Percentiles rank a stretch among this genome's conserved stretches.
These are phyloP conservation scores for Sporobolomyces phaffii DNA, from an alignment of 768 basidiomycete genomes.

Conservation along the genomic window DNA sequence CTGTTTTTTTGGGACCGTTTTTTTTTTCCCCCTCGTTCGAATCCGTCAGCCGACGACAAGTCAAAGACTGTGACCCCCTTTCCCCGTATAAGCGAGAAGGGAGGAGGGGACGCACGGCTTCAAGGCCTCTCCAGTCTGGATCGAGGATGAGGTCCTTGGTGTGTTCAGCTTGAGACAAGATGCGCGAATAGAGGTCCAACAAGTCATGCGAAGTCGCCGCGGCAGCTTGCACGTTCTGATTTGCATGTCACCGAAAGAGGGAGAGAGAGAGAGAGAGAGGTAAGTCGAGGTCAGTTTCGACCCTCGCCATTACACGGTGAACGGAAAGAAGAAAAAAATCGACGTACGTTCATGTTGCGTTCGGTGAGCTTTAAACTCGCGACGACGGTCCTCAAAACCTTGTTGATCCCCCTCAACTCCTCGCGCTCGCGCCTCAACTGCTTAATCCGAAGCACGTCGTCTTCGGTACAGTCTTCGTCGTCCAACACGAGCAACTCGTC, in stretches of 20 bases:
- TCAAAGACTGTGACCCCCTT: background rate
- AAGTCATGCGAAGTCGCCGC: constrained; percentile 44
- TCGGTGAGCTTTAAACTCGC: constrained; percentile 41
- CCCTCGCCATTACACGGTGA: background rate
- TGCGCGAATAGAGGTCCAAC: constrained; percentile 46
- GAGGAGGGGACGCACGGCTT: constrained; percentile 41
- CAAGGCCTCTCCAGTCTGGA: constrained; percentile 45
- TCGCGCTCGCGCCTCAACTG: constrained; percentile 44
- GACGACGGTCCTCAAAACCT: constrained; percentile 45
- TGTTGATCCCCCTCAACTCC: constrained; percentile 46
- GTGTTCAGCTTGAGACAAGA: constrained; percentile 48
- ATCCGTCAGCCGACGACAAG: too few species aligned
- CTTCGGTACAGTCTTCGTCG: background rate
- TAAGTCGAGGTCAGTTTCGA: too few species aligned
- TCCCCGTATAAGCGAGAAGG: background rate
- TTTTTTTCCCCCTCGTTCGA: background rate
- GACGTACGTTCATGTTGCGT: constrained; percentile 46
- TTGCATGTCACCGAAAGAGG: too few species aligned
- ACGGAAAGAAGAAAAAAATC: background rate
- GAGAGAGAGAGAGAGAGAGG: background rate
- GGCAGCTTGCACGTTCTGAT: constrained; percentile 20
- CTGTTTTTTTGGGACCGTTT: background rate
- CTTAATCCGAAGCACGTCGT: constrained; percentile 25
- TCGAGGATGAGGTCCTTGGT: constrained; percentile 46
- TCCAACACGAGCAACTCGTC: background rate